Evolutionary conservation across 1,284 basidiomycete genomes (phyloP).

Genomic region (Prillingera fragicola): DNA sequence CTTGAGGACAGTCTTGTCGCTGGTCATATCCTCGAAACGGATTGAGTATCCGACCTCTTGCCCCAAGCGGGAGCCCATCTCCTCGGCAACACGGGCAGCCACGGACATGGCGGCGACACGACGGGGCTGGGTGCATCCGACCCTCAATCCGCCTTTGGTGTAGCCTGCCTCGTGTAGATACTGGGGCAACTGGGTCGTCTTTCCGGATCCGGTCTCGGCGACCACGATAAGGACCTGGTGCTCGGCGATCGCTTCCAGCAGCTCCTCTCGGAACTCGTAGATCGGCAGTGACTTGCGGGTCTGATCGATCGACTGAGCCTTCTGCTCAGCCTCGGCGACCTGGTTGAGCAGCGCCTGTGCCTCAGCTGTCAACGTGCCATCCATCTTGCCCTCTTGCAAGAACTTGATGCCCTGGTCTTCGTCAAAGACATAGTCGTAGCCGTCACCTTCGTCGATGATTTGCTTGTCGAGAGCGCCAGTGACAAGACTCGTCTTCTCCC

Average conservation of each 20-base stretch:
- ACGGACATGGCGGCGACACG: constrained; percentile 99
- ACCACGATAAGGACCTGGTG: constrained; percentile 90
- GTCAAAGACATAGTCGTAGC: constrained; percentile 96
- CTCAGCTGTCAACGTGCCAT: constrained; percentile 74
- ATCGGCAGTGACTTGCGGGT: constrained; percentile 88
- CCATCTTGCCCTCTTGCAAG: constrained; percentile 74
- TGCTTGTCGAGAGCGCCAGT: constrained; percentile 83
- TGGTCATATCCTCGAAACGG: constrained; percentile 98
- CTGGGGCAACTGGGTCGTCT: constrained; percentile 97
- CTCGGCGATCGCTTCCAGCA: constrained; percentile 81
- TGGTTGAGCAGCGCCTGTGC: constrained; percentile 80
- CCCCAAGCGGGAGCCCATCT: constrained; percentile 94
- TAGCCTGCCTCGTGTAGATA: constrained; percentile 97
- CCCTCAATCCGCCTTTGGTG: constrained; percentile 76
- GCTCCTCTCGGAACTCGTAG: constrained; percentile 74
- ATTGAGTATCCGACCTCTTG: constrained; percentile 98
- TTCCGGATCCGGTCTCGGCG: constrained; percentile 92
- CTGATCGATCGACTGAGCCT: constrained; percentile 81
- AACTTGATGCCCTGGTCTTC: constrained; percentile 95
- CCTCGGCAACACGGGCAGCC: constrained; percentile 95
- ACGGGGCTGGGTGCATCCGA: constrained; percentile 97
- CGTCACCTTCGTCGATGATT: constrained; percentile 62
- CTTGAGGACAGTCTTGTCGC: constrained; percentile 93
- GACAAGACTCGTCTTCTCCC: constrained; percentile 78
- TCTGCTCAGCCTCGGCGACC: constrained; percentile 84